Evolutionary conservation across 768 basidiomycete species (phyloP).

Genomic region (Leccinum uliginosum): DNA sequence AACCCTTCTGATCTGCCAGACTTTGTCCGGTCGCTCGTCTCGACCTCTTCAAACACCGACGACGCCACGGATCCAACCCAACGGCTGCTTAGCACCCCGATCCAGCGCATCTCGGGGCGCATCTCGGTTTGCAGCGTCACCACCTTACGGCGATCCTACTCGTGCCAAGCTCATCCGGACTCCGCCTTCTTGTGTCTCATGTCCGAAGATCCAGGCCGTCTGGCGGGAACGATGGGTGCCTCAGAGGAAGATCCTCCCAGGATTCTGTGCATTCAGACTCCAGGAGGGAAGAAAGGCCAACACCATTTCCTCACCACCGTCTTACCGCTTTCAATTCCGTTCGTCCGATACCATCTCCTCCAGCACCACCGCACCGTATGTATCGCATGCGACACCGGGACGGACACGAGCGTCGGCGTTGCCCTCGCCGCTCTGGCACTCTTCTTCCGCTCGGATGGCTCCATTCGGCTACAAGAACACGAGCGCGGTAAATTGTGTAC

Average conservation of each 20-base stretch:
- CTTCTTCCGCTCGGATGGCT: constrained; percentile 56
- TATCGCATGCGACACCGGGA: constrained; percentile 53
- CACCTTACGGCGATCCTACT: constrained; percentile 18
- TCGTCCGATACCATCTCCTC: constrained; percentile 45
- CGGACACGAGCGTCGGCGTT: constrained; percentile 62
- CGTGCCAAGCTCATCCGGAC: not conserved
- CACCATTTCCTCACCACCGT: constrained; percentile 42
- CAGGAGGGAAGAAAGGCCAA: constrained; percentile 52
- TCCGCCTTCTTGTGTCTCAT: constrained; percentile 18
- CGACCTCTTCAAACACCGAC: not conserved
- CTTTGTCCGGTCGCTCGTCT: constrained; percentile 19
- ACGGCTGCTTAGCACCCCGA: constrained; percentile 7
- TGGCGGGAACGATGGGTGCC: not conserved
- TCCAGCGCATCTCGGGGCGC: constrained; percentile 33
- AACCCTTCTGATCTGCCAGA: constrained; percentile 46
- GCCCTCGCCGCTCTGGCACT: constrained; percentile 52
- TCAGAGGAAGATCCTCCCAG: not conserved
- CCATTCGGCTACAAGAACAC: constrained; percentile 11
- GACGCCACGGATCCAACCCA: not conserved
- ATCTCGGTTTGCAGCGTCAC: constrained; percentile 38
- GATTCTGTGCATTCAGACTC: constrained; percentile 25
- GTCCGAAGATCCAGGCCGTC: not conserved
- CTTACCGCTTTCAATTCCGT: constrained; percentile 47
- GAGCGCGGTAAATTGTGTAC: constrained; percentile 15
- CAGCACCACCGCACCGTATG: constrained; percentile 35